These are phyloP conservation scores for Canna indica DNA, from an alignment of 176 grass and related monocot species.

Conservation along the genomic window DNA sequence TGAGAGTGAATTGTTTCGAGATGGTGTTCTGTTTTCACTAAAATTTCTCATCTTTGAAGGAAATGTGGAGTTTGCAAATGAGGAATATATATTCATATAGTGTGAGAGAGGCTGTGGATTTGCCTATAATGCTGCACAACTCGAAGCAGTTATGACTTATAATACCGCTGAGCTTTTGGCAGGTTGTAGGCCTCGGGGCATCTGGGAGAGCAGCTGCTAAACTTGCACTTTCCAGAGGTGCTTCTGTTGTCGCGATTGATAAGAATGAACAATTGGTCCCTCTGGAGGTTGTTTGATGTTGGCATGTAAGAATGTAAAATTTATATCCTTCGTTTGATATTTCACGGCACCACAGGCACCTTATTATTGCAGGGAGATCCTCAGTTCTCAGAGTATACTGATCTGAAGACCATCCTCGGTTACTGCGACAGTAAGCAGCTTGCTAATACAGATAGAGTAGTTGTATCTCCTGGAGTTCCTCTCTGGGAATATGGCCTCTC, in stretches of 20 bases:
- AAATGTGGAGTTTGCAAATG: neutral
- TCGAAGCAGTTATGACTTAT: neutral
- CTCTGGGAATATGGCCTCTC: conserved; percentile 11
- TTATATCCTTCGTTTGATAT: neutral
- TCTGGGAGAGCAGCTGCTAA: conserved; percentile 13
- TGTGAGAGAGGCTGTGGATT: neutral
- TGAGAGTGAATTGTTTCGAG: neutral
- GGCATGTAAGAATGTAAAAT: neutral
- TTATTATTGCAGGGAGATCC: conserved; percentile 17
- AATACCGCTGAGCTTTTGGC: neutral
- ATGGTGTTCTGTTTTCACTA: neutral
- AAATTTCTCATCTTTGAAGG: neutral
- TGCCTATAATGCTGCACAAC: neutral
- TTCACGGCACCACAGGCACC: neutral
- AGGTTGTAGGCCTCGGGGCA: conserved; percentile 15
- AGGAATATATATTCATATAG: neutral
- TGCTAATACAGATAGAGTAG: neutral
- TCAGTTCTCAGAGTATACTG: conserved; percentile 2
- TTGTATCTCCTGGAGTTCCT: conserved; percentile 22
- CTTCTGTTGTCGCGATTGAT: conserved; percentile 20
- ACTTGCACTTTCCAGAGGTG: conserved; percentile 18
- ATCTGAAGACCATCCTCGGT: conserved; percentile 6
- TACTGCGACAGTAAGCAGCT: neutral
- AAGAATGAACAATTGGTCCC: conserved; percentile 5
- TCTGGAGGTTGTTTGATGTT: neutral